These are phyloP conservation scores for Zygosaccharomyces sapae DNA, from an alignment of 1,139 yeast species.

Conservation along the genomic window DNA sequence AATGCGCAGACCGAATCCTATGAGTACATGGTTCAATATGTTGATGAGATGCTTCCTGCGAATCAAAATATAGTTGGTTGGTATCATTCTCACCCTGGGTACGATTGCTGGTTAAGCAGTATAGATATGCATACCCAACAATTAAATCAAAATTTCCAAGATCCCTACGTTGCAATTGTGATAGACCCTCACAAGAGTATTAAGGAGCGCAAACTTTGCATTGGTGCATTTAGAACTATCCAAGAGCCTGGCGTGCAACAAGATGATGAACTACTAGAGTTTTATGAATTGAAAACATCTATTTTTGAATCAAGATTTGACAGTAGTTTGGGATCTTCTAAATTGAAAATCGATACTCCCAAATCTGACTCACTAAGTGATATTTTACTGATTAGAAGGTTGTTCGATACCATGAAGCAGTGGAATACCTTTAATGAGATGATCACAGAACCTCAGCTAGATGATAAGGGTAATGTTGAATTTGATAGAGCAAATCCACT, in stretches of 20 bases:
- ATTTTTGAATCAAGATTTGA: slow-evolving; percentile 58
- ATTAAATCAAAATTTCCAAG: slow-evolving; percentile 82
- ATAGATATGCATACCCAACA: slow-evolving; percentile 86
- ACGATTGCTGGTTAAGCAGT: slow-evolving; percentile 91
- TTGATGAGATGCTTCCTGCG: slow-evolving; percentile 54
- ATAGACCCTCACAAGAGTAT: slow-evolving; percentile 75
- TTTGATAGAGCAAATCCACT: slow-evolving; percentile 1
- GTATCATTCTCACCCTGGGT: slow-evolving; percentile 98
- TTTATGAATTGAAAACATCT: slow-evolving; percentile 65
- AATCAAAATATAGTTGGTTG: slow-evolving; percentile 74
- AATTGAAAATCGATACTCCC: slow-evolving; percentile 13
- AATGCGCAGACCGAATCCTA: slow-evolving; percentile 93
- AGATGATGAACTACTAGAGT: slow-evolving; percentile 67
- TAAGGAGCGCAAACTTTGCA: slow-evolving; percentile 65
- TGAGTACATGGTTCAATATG: slow-evolving; percentile 87
- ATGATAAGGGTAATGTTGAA: neutral
- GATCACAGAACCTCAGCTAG: neutral
- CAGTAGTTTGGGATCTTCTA: slow-evolving; percentile 13
- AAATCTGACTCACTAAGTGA: slow-evolving; percentile 12
- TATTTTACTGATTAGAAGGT: slow-evolving; percentile 13
- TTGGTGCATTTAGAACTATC: slow-evolving; percentile 83
- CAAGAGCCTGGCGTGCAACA: slow-evolving; percentile 47
- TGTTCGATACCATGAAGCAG: slow-evolving; percentile 26
- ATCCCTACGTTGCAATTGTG: slow-evolving; percentile 85
- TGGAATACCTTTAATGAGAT: slow-evolving; percentile 19